Evolutionary conservation across 345 rosid species (phyloP).

Genomic region (Eutrema yunnanense): DNA sequence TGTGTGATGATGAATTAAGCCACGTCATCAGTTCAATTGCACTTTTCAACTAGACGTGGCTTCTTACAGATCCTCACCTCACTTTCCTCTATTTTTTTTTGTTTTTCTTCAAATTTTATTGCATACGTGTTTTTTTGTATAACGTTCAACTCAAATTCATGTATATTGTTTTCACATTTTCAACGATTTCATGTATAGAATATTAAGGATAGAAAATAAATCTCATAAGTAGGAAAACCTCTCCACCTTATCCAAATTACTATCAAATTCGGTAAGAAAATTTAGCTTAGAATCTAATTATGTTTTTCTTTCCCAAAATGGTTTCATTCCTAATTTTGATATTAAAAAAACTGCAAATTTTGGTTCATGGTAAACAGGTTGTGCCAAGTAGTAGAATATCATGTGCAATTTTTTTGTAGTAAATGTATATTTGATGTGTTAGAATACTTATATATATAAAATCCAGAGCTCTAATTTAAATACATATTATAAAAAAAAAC

Average conservation of each 20-base stretch:
- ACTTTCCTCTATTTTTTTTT: neutral
- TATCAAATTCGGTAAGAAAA: neutral
- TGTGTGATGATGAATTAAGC: neutral
- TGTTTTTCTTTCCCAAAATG: neutral
- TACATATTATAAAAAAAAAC: too few relatives aligned
- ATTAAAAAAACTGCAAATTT: neutral
- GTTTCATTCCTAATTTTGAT: neutral
- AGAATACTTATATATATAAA: too few relatives aligned
- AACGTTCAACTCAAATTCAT: neutral
- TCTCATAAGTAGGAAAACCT: neutral
- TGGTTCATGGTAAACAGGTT: neutral
- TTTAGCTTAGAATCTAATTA: neutral
- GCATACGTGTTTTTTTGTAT: neutral
- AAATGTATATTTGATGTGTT: neutral
- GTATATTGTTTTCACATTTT: neutral
- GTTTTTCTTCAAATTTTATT: neutral
- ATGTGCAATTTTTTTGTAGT: too few relatives aligned
- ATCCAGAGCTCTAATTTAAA: too few relatives aligned
- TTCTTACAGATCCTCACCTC: neutral
- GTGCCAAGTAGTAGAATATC: neutral
- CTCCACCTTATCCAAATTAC: neutral
- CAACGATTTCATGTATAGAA: neutral
- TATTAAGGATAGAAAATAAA: neutral
- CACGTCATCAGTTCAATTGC: neutral
- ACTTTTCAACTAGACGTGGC: constrained; percentile 23